These are phyloP conservation scores for Tolypocladium inflatum DNA, from an alignment of 2,329 filamentous ascomycete species.

Conservation along the genomic window DNA sequence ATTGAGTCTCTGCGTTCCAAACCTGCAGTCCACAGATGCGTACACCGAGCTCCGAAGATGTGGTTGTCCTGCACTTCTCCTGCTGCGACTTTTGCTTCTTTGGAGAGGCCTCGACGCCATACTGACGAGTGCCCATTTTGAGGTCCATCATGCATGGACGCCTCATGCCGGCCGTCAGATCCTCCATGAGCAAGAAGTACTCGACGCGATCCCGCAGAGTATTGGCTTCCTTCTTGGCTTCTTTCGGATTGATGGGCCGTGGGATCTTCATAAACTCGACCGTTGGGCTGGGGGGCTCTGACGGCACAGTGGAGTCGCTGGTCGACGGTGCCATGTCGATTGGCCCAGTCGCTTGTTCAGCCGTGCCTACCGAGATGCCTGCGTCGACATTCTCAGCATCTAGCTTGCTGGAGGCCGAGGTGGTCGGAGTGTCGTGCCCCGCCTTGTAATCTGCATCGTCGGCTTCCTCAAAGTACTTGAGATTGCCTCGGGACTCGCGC, in stretches of 20 bases:
- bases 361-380: too few species aligned
- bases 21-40: slow-evolving; percentile 93
- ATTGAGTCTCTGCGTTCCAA: slow-evolving; percentile 77
- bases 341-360: neutral
- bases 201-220: slow-evolving; percentile 62
- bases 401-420: neutral
- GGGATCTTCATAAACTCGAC: slow-evolving; percentile 33
- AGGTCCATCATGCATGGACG: slow-evolving; percentile 93
- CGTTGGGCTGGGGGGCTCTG: slow-evolving; percentile 26
- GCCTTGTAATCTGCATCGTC: slow-evolving; percentile 68
- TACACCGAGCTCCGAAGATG: slow-evolving; percentile 83
- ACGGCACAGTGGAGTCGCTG: slow-evolving; percentile 9
- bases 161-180: slow-evolving; percentile 93
- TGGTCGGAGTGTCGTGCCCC: slow-evolving; percentile 3
- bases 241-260: slow-evolving; percentile 62
- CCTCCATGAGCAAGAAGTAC: slow-evolving; percentile 87
- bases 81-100: slow-evolving; percentile 92
- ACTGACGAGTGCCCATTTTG: slow-evolving; percentile 98
- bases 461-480: slow-evolving; percentile 88
- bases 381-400: neutral
- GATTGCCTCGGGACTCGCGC: slow-evolving; percentile 57
- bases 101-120: slow-evolving; percentile 80
- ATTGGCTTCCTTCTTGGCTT: slow-evolving; percentile 47
- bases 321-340: slow-evolving; percentile 3
- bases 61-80: slow-evolving; percentile 86